Conservation (phyloP, 345 rosid genomes). For the Stellera chamaejasme region DNA sequence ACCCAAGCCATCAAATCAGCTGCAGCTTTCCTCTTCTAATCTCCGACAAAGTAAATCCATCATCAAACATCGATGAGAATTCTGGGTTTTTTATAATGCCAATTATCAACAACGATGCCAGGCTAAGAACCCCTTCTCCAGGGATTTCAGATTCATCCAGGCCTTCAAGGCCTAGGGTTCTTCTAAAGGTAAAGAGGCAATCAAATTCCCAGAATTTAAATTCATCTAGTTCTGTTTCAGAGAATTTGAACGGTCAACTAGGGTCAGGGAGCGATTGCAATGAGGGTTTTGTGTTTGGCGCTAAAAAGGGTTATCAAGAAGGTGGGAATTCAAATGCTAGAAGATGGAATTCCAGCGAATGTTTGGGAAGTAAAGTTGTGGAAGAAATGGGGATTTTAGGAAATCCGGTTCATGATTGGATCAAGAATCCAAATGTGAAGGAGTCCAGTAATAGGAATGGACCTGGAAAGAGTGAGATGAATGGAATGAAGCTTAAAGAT, state of each 20-base stretch:
- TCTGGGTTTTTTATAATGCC: slow-evolving; percentile 32
- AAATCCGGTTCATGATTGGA: slow-evolving; percentile 30
- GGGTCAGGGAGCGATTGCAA: slow-evolving; percentile 14
- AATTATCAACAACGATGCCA: slow-evolving; percentile 12
- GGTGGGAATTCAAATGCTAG: slow-evolving; percentile 5
- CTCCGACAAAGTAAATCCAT: slow-evolving; percentile 31
- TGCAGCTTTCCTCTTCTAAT: background rate
- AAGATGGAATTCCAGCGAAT: slow-evolving; percentile 11
- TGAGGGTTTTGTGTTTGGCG: too few relatives aligned
- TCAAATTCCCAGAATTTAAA: slow-evolving; percentile 30
- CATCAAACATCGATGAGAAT: slow-evolving; percentile 29
- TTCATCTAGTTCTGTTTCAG: slow-evolving; percentile 24
- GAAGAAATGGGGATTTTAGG: slow-evolving; percentile 46
- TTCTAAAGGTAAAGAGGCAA: slow-evolving; percentile 46
- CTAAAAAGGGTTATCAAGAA: slow-evolving; percentile 9
- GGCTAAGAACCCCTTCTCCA: too few relatives aligned
- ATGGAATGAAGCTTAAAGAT: slow-evolving; percentile 8
- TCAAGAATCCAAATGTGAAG: slow-evolving; percentile 38
- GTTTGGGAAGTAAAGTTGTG: slow-evolving; percentile 10
- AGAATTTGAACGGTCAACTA: slow-evolving; percentile 2
- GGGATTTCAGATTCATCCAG: too few relatives aligned
- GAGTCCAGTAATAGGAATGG: slow-evolving; percentile 8
- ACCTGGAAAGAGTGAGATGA: background rate
- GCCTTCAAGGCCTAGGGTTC: slow-evolving; percentile 38
- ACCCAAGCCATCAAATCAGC: too few relatives aligned